A percentile compares a stretch with the other conserved stretches of the same genome.
Conservation (phyloP, 805 yeast species). For the Candida ponderosae region DNA sequence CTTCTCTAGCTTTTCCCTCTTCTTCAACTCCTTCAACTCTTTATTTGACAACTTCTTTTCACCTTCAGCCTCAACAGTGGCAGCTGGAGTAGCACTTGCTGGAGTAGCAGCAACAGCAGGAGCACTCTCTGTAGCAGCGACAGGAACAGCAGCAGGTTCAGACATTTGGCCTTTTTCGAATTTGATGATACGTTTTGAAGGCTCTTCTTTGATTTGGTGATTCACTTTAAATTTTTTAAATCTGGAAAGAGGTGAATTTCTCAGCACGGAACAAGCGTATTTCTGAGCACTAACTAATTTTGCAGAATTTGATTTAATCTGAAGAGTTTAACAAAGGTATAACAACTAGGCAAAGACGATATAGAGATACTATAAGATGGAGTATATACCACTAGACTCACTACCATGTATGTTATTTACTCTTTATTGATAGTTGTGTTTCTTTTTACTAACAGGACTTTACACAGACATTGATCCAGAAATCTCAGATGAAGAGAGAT, state of each 20-base stretch:
- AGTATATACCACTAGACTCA: conserved; percentile 29
- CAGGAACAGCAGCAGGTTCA: background rate
- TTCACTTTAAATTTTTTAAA: background rate
- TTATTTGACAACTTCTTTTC: conserved; percentile 50
- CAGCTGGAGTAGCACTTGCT: conserved; percentile 1
- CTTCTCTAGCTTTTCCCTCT: conserved; percentile 86
- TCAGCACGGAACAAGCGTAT: background rate
- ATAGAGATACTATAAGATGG: conserved; percentile 11
- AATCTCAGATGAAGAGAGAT: conserved; percentile 28
- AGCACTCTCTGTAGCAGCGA: conserved; percentile 3
- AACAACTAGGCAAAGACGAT: background rate
- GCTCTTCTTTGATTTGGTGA: background rate
- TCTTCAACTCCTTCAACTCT: conserved; percentile 80
- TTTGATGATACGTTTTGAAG: background rate
- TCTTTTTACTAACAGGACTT: conserved; percentile 4
- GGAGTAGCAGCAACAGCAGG: conserved; percentile 1
- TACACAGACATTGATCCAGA: conserved; percentile 26
- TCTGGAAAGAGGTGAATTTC: background rate
- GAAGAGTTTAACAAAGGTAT: too few relatives aligned
- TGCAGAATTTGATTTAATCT: too few relatives aligned
- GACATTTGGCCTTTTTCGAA: background rate
- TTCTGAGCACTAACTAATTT: background rate
- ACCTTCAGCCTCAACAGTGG: conserved; percentile 6
- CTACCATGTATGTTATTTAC: conserved; percentile 29
- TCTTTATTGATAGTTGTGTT: background rate